Evolutionary conservation across 371 early-diverging fungal species (phyloP), one percentile per base, ranked within the genome.

Genomic region (Mucor sp.): DNA sequence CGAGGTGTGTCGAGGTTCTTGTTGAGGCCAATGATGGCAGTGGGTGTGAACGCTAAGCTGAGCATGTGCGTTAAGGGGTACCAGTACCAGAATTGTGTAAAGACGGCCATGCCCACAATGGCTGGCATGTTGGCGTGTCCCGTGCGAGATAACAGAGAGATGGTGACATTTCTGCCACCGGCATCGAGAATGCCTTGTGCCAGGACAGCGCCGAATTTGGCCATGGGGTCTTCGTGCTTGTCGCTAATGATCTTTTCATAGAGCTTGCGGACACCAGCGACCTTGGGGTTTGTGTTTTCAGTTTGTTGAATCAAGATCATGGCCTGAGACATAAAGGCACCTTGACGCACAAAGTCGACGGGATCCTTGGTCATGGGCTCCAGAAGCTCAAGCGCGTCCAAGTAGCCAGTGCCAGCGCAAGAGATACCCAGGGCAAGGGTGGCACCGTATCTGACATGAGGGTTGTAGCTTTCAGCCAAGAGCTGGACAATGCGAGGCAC

Each of bases 31-130:
- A 99, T 97, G 44, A 99, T 76, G 50, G 94, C 94, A 4, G 99
- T 99, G 9, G 99, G 98, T 19, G 91, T 91, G 72, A 99, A 96
- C 7, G 98, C 87, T 78, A 99, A 86, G 67, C 93, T 87, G 59
- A 99, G 76, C 80, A 99, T 96, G 78, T 97, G 97, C 47, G 95
- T 93, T 72, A 99, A 81, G 39, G 99, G 99, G 86, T 96, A 98
- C 99, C 99, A 99, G 88, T 96, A 97, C 99, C 99, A 99, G 82
- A 95, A 98, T 81, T 99, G 98, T 23, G 96, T 93, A 76, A 99
- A 99, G 39, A 99, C 83, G 8, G 96, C 93, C 87, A 95, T 95
- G 47, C 99, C 99, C 12, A 94, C 96, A 74, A 99, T 92, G 28
- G 98, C 96, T n/a, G 93, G 87, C 88, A 94, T 93, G 74, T 94